A percentile compares a stretch with the other conserved stretches of the same genome.
phyloP scores from a whole-genome alignment of 1,284 basidiomycete genomes.

The Heterobasidion occidentale region DNA sequence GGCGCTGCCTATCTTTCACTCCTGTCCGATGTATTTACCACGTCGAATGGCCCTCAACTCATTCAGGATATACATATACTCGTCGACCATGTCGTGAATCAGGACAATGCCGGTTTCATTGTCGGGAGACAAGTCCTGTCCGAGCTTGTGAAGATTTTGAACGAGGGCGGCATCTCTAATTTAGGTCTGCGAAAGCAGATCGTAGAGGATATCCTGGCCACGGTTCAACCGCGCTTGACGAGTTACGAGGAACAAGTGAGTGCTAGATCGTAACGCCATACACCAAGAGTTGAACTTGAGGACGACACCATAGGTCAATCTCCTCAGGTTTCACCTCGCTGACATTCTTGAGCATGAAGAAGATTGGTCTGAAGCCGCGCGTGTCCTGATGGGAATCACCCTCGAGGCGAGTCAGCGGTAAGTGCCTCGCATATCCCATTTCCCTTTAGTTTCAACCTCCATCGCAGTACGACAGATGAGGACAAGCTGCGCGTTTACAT shows the following conservation, averaged over 20 bases:
- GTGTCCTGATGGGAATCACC: conserved; percentile 85
- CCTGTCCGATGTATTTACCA: conserved; percentile 48
- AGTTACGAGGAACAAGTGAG: conserved; percentile 94
- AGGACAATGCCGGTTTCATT: conserved; percentile 71
- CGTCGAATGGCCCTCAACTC: conserved; percentile 35
- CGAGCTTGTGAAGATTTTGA: conserved; percentile 67
- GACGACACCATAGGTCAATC: conserved; percentile 54
- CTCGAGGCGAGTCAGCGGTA: conserved; percentile 88
- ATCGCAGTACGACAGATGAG: conserved; percentile 60
- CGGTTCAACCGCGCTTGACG: conserved; percentile 68
- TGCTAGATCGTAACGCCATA: conserved; percentile 7
- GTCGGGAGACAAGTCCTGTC: conserved; percentile 80
- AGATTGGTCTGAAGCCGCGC: conserved; percentile 89
- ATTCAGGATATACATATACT: conserved; percentile 53
- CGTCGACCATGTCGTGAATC: conserved; percentile 70
- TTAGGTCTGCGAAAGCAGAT: conserved; percentile 55
- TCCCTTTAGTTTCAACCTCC: not conserved
- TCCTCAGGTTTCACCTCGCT: conserved; percentile 80
- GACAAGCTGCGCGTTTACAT: conserved; percentile 90
- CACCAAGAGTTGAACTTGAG: conserved; percentile 6
- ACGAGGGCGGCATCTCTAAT: conserved; percentile 46
- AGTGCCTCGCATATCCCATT: conserved; percentile 12
- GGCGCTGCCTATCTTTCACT: conserved; percentile 65
- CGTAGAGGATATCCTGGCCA: conserved; percentile 64
- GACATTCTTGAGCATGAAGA: conserved; percentile 86